Evolutionary conservation across 2,329 filamentous ascomycete species (phyloP), one percentile per base, ranked within the genome.

Genomic region (Pezizomycotina sp.): DNA sequence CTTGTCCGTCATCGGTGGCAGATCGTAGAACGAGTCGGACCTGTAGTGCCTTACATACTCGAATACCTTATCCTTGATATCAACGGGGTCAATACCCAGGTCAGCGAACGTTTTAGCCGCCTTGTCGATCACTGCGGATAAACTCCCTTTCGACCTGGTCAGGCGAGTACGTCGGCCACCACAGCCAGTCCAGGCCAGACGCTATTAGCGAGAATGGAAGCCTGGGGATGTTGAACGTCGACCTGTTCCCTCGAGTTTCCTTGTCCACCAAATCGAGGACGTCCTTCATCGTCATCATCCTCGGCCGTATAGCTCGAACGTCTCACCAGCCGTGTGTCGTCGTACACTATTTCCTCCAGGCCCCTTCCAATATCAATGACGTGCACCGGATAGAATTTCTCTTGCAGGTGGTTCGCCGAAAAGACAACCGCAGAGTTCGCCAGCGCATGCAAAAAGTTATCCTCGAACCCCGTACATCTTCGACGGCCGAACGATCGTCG

Each of bases 391-490:
- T 74, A 77, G 62, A 81, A 84, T 53, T 74, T 74, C 66, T 98
- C 77, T 58, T 82, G 69, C 78, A 95, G 82, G 63, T 86, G 72
- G 63, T 98, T 98, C 39, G n/a, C n/a, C n/a, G n/a, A n/a, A n/a
- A 82, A 70, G 15, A 83, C 93, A 54, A 95, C 69, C 39, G 92
- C 56, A 58, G 92, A 92, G 42, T 74, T 72, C 7, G 75, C 66
- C 48, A 73, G 69, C 26, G 86, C 89, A 34, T 95, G 72, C 56
- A 98, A 72, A 27, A 98, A 70, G 52, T 77, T 77, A 60, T 98
- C 89, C 60, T 98, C 89, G 54, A 83, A 92, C 22, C 89, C n/a
- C 89, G 55, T 92, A 98, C 59, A 92, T 70, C 34, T 84, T 89
- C 8, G 86, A 80, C 27, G 89, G 89, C 47, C 89, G 74, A 47